These are phyloP conservation scores for Conoideocrella luteorostrata DNA, from an alignment of 2,329 filamentous ascomycete genomes.

Conservation along the genomic window DNA sequence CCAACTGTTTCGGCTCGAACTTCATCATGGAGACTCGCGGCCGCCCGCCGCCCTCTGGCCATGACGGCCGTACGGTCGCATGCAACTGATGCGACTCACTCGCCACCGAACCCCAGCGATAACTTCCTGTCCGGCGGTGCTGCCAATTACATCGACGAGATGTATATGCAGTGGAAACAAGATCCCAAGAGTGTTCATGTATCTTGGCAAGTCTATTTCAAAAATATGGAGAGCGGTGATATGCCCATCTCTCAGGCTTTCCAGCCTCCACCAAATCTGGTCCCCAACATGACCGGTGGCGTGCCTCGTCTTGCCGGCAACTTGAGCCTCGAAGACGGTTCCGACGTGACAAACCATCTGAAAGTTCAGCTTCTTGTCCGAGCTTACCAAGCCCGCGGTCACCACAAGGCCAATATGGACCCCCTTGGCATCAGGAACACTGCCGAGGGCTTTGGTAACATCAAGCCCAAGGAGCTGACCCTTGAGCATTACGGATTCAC, in stretches of 20 bases:
- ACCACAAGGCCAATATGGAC: slow-evolving; percentile 97
- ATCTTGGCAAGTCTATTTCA: slow-evolving; percentile 99
- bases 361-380: slow-evolving; percentile 97
- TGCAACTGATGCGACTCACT: slow-evolving; percentile 46
- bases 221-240: slow-evolving; percentile 96
- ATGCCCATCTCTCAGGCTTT: slow-evolving; percentile 98
- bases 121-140: slow-evolving; percentile 95
- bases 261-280: slow-evolving; percentile 86
- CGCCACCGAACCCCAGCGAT: slow-evolving; percentile 74
- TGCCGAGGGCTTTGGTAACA: slow-evolving; percentile 72
- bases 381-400: slow-evolving; percentile 94
- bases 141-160: slow-evolving; percentile 98
- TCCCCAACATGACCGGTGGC: slow-evolving; percentile 73
- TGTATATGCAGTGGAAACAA: slow-evolving; percentile 97
- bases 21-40: slow-evolving; percentile 38
- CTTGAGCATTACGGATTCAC: slow-evolving; percentile 93
- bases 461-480: slow-evolving; percentile 85
- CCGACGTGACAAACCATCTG: slow-evolving; percentile 89
- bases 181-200: slow-evolving; percentile 91
- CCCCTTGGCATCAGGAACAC: slow-evolving; percentile 82
- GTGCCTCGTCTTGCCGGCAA: slow-evolving; percentile 68
- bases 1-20: slow-evolving; percentile 33
- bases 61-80: slow-evolving; percentile 45
- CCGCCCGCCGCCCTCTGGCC: slow-evolving; percentile 43
- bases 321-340: slow-evolving; percentile 59